Percentiles rank a stretch among this genome's conserved stretches.
phyloP scores from a whole-genome alignment of 73 alveolate genomes.

The Loxodes magnus region DNA sequence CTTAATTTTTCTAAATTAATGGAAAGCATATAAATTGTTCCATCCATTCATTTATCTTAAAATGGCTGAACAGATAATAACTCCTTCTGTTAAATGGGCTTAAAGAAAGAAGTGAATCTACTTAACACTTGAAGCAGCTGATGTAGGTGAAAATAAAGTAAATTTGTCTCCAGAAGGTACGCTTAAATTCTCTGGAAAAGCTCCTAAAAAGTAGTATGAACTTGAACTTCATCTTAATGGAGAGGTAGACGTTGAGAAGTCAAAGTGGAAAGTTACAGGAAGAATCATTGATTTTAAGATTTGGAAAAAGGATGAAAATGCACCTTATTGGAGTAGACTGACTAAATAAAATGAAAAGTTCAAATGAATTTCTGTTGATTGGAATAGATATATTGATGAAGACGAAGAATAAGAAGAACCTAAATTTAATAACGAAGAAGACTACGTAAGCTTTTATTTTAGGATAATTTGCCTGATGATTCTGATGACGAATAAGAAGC shows the following conservation, averaged over 20 bases:
- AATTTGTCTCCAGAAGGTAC: neutral
- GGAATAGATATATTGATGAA: constrained; percentile 54
- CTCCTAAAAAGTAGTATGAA: constrained; percentile 3
- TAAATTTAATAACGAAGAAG: constrained; percentile 25
- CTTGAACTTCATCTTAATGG: constrained; percentile 31
- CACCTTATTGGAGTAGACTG: constrained; percentile 46
- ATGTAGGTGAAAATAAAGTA: neutral
- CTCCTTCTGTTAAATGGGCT: too few relatives aligned
- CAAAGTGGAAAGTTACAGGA: constrained; percentile 53
- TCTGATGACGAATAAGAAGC: constrained; percentile 12
- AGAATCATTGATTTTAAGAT: constrained; percentile 31
- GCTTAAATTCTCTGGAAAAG: neutral
- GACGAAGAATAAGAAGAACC: constrained; percentile 40
- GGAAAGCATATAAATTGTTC: too few relatives aligned
- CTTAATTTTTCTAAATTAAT: too few relatives aligned
- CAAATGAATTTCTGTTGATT: constrained; percentile 35
- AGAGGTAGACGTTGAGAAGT: constrained; percentile 19
- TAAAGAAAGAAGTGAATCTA: neutral
- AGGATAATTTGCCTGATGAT: constrained; percentile 17
- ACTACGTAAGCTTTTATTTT: too few relatives aligned
- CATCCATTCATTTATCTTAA: too few relatives aligned
- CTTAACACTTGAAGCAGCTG: neutral
- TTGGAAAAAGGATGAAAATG: constrained; percentile 25
- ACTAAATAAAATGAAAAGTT: constrained; percentile 37
- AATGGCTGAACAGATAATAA: too few relatives aligned